A percentile compares a stretch with the other conserved stretches of the same genome.
These are phyloP conservation scores for Phaseolus coccineus DNA, from an alignment of 331 rosid species.

Conservation along the genomic window DNA sequence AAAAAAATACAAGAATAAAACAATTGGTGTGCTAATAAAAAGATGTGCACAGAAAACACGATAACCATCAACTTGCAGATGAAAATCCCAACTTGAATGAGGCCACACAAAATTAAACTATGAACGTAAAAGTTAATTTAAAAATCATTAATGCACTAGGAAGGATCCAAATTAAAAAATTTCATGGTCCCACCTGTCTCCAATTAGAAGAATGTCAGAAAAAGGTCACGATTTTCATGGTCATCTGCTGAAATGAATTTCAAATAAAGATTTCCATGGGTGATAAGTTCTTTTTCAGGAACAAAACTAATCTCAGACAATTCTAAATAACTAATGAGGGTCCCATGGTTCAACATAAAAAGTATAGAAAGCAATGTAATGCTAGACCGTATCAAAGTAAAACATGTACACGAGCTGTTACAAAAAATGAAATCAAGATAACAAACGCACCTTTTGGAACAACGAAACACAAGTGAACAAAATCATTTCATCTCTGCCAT, in stretches of 20 bases:
- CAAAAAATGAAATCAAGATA: background rate
- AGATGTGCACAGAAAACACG: background rate
- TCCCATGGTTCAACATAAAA: background rate
- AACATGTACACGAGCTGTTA: background rate
- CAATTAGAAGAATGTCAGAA: slow-evolving; percentile 22
- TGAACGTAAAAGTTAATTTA: background rate
- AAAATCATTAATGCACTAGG: slow-evolving; percentile 1
- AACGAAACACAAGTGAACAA: slow-evolving; percentile 30
- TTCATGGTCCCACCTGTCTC: slow-evolving; percentile 2
- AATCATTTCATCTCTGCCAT: slow-evolving; percentile 97
- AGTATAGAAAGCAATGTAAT: background rate
- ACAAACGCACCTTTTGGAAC: slow-evolving; percentile 60
- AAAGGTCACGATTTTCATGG: slow-evolving; percentile 6
- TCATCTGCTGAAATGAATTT: slow-evolving; percentile 21
- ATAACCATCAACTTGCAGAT: slow-evolving; percentile 9
- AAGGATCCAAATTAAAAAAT: background rate
- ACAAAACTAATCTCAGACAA: background rate
- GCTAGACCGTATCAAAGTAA: background rate
- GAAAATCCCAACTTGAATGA: background rate
- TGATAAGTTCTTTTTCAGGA: background rate
- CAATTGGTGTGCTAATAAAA: slow-evolving; percentile 3
- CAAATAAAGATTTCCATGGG: background rate
- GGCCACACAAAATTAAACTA: background rate
- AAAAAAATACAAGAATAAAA: background rate
- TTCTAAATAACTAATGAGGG: slow-evolving; percentile 5